A percentile compares a stretch with the other conserved stretches of the same genome.
phyloP scores from a whole-genome alignment of 1,284 basidiomycete species.

The Pyrrhoderma noxium region DNA sequence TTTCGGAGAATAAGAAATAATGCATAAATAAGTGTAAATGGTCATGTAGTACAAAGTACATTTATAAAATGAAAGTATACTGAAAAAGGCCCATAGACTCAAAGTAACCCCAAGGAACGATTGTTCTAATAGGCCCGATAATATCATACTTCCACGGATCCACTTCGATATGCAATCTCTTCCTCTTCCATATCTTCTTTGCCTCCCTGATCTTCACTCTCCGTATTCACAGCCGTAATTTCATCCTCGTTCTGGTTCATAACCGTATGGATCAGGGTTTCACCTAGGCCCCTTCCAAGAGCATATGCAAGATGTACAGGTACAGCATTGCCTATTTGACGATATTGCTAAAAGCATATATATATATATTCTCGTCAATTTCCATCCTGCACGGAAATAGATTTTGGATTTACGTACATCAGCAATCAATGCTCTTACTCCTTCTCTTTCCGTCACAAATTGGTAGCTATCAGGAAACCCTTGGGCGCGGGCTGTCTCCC shows the following conservation, averaged over 20 bases:
- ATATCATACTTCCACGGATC: neutral
- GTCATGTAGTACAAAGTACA: neutral
- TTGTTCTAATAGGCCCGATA: too few relatives aligned
- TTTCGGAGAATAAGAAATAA: constrained; percentile 33
- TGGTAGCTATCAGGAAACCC: constrained; percentile 63
- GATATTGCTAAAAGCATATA: constrained; percentile 42
- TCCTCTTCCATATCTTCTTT: too few relatives aligned
- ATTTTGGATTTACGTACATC: constrained; percentile 37
- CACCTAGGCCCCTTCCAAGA: constrained; percentile 51
- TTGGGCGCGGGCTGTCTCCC: constrained; percentile 62
- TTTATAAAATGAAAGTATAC: neutral
- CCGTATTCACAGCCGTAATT: too few relatives aligned
- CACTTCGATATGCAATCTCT: too few relatives aligned
- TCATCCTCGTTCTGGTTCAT: too few relatives aligned
- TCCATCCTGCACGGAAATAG: neutral
- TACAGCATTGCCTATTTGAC: constrained; percentile 70
- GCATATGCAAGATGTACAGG: constrained; percentile 58
- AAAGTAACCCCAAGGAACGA: too few relatives aligned
- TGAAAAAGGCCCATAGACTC: too few relatives aligned
- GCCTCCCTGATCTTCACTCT: too few relatives aligned
- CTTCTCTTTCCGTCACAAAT: constrained; percentile 42
- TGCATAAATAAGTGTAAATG: neutral
- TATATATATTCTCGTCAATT: constrained; percentile 3
- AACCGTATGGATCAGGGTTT: constrained; percentile 13
- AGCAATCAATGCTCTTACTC: constrained; percentile 29